Evolutionary conservation across 2,329 filamentous ascomycete species (phyloP), one percentile per base, ranked within the genome.

Genomic region (Pseudocercospora vitis): DNA sequence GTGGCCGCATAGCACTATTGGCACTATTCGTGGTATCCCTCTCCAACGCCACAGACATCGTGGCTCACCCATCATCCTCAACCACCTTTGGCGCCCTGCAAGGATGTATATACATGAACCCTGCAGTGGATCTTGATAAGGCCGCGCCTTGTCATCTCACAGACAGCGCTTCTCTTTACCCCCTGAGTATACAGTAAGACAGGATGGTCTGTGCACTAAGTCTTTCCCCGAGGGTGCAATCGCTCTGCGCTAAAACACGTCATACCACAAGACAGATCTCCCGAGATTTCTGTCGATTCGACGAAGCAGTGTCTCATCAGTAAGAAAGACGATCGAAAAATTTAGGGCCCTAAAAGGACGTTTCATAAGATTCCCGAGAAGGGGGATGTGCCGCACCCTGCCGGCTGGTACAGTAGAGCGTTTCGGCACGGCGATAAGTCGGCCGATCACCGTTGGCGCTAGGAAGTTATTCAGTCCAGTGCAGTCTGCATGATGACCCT

Each of bases 351-450:
- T n/a, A n/a, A n/a, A n/a, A n/a, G n/a, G n/a, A n/a, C n/a, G n/a
- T n/a, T n/a, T n/a, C n/a, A n/a, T 11, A 29, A 29, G 26, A 29
- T 29, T 29, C 11, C 6, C 9, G 1, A 8, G 37, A 42, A 18
- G 9, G 14, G 37, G 37, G 24, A 23, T 21, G 12, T 11, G 26
- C 26, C 7, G 1, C 8, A n/a, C 37, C 37, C 37, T 42, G 37
- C 14, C 37, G 37, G 21, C 21, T 24, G 37, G n/a, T n/a, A n/a
- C n/a, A n/a, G n/a, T n/a, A n/a, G n/a, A 42, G 24, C 2, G 19
- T 26, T 21, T 42, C 37, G 19, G 37, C 37, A 42, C 37, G n/a
- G 37, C 19, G 14, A n/a, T 21, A 42, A 42, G 37, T 42, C 18
- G 37, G 21, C 37, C n/a, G n/a, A 7, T 21, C n/a, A 7, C 4